phyloP scores from a whole-genome alignment of 345 rosid genomes.

The Eucalyptus paniculata region DNA sequence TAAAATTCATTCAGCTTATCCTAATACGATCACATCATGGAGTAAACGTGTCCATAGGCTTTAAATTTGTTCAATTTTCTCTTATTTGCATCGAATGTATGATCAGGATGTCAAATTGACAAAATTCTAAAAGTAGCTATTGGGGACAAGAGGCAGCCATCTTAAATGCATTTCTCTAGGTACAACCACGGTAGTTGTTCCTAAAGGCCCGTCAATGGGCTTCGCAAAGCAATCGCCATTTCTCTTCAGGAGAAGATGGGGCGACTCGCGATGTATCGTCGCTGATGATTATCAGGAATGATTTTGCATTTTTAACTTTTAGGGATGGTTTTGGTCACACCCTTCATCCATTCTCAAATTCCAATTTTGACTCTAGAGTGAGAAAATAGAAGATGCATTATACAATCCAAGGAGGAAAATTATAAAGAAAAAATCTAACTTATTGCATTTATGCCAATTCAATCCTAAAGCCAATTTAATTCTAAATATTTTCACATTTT shows the following conservation, averaged over 20 bases:
- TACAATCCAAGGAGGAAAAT: neutral
- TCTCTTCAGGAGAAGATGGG: neutral
- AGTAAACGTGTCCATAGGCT: neutral
- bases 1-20: neutral
- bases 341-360: neutral
- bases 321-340: neutral
- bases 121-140: neutral
- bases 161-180: neutral
- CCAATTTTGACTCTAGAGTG: neutral
- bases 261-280: rapidly evolving
- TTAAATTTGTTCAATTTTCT: too few species aligned
- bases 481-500: too few species aligned
- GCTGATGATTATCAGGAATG: too few species aligned
- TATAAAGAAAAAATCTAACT: too few species aligned
- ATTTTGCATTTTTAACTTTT: too few species aligned
- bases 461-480: too few species aligned
- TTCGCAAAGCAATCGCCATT: neutral
- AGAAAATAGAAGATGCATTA: neutral
- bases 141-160: neutral
- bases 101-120: neutral
- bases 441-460: too few species aligned
- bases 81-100: neutral
- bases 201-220: neutral
- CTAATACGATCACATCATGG: neutral
- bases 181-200: neutral